Percentiles rank a stretch among this genome's conserved stretches.
Conservation (phyloP, 108 stramenopile species). For the Epithemia pelagica region DNA sequence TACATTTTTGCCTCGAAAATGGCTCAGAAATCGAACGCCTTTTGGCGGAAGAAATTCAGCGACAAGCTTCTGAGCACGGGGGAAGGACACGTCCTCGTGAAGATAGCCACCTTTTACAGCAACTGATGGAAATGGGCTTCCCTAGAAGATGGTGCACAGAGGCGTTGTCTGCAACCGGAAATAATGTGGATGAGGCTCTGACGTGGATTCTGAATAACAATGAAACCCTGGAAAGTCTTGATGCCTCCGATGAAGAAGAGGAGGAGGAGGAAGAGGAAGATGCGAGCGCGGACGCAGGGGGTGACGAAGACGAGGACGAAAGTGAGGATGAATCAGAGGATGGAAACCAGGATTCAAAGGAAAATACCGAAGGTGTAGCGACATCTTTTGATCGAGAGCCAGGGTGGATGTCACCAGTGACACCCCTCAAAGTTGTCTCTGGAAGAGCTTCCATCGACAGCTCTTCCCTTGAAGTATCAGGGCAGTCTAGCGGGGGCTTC, state of each 20-base stretch:
- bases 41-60: slow-evolving; percentile 59
- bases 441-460: slow-evolving; percentile 64
- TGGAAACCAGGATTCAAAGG: neutral
- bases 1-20: slow-evolving; percentile 92
- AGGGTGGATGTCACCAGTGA: slow-evolving; percentile 57
- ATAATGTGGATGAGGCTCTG: slow-evolving; percentile 92
- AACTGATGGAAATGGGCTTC: slow-evolving; percentile 96
- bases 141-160: slow-evolving; percentile 89
- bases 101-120: slow-evolving; percentile 61
- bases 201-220: slow-evolving; percentile 95
- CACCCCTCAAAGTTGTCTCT: slow-evolving; percentile 67
- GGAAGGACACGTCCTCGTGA: slow-evolving; percentile 17
- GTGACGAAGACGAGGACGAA: slow-evolving; percentile 14
- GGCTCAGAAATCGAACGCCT: slow-evolving; percentile 91
- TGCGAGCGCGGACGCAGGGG: neutral
- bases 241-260: slow-evolving; percentile 63
- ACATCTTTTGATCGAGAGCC: slow-evolving; percentile 5
- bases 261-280: slow-evolving; percentile 16
- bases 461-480: slow-evolving; percentile 58
- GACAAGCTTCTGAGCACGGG: slow-evolving; percentile 21
- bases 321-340: slow-evolving; percentile 16
- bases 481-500: slow-evolving; percentile 74
- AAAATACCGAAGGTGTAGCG: neutral
- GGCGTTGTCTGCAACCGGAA: slow-evolving; percentile 83
- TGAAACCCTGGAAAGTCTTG: slow-evolving; percentile 69